Conservation (phyloP, 2,329 filamentous ascomycete genomes). For the Cladophialophora carrionii region DNA sequence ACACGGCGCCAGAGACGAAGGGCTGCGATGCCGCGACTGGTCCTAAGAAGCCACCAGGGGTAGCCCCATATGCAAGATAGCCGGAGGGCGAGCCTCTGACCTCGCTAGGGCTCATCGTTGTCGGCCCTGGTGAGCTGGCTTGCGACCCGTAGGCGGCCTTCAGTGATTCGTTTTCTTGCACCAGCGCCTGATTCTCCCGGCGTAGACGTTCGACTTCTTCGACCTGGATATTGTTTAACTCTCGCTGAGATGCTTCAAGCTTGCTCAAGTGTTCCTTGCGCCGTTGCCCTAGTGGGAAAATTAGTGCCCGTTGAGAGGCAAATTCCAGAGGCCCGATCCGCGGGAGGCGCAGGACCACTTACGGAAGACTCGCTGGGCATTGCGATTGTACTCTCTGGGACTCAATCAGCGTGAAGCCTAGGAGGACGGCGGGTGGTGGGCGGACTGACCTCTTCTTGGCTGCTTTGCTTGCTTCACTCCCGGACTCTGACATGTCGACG, state of each 20-base stretch:
- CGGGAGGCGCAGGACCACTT: constrained; percentile 36
- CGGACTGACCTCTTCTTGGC: constrained; percentile 40
- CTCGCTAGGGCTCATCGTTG: constrained; percentile 35
- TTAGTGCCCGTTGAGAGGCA: constrained; percentile 22
- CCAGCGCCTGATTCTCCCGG: constrained; percentile 47
- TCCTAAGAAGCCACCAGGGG: constrained; percentile 29
- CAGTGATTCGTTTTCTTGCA: constrained; percentile 48
- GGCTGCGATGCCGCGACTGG: constrained; percentile 20
- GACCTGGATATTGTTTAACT: constrained; percentile 46
- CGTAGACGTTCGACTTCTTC: constrained; percentile 50
- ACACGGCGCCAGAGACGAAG: constrained; percentile 16
- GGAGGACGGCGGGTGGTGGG: not conserved
- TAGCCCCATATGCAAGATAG: constrained; percentile 33
- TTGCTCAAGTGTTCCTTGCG: constrained; percentile 52
- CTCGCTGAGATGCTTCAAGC: constrained; percentile 49
- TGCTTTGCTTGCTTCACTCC: constrained; percentile 39
- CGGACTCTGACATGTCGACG: constrained; percentile 41
- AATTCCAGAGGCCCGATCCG: constrained; percentile 8
- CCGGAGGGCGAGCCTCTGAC: constrained; percentile 37
- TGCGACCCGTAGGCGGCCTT: constrained; percentile 44
- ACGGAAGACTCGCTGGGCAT: constrained; percentile 53
- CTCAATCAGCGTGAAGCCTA: constrained; percentile 20
- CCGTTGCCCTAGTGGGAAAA: constrained; percentile 44
- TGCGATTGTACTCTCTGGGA: constrained; percentile 46
- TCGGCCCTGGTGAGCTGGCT: constrained; percentile 39